Evolutionary conservation across 148 eudicot genomes (phyloP).

Genomic region (Cornus suecica): DNA sequence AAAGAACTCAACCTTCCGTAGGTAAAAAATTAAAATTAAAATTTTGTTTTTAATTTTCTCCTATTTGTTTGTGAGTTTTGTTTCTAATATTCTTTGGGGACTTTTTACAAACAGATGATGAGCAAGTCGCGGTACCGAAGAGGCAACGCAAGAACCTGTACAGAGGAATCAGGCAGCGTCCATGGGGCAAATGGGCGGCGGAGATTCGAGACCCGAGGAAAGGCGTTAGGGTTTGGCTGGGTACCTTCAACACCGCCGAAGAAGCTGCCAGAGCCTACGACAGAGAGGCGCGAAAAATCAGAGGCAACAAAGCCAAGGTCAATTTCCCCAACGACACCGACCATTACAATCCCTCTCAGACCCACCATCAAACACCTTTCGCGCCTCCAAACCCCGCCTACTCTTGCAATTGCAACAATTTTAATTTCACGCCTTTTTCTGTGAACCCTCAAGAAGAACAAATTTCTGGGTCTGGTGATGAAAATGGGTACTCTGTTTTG

Average conservation of each 20-base stretch:
- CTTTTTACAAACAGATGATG: slow-evolving; percentile 41
- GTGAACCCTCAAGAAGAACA: background rate
- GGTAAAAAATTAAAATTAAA: slow-evolving; percentile 10
- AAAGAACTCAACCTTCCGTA: slow-evolving; percentile 27
- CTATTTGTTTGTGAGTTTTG: background rate
- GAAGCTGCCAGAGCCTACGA: slow-evolving; percentile 91
- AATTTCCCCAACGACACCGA: slow-evolving; percentile 71
- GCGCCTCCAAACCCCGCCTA: background rate
- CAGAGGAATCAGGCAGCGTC: slow-evolving; percentile 83
- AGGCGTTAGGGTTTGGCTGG: slow-evolving; percentile 88
- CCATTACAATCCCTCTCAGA: background rate
- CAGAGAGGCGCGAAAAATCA: slow-evolving; percentile 67
- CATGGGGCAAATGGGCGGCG: slow-evolving; percentile 97
- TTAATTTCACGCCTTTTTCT: too few relatives aligned
- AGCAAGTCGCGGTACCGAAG: slow-evolving; percentile 25
- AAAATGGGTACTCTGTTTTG: background rate
- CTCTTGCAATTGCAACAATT: too few relatives aligned
- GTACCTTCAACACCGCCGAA: slow-evolving; percentile 81
- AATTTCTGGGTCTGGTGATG: slow-evolving; percentile 17
- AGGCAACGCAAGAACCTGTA: slow-evolving; percentile 73
- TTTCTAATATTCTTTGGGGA: slow-evolving; percentile 17
- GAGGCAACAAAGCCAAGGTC: slow-evolving; percentile 84
- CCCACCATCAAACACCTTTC: background rate
- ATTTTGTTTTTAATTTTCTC: too few relatives aligned
- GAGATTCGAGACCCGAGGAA: slow-evolving; percentile 93